These are phyloP conservation scores for Pythium guiyangense DNA, from an alignment of 352 stramenopile species.

Conservation along the genomic window DNA sequence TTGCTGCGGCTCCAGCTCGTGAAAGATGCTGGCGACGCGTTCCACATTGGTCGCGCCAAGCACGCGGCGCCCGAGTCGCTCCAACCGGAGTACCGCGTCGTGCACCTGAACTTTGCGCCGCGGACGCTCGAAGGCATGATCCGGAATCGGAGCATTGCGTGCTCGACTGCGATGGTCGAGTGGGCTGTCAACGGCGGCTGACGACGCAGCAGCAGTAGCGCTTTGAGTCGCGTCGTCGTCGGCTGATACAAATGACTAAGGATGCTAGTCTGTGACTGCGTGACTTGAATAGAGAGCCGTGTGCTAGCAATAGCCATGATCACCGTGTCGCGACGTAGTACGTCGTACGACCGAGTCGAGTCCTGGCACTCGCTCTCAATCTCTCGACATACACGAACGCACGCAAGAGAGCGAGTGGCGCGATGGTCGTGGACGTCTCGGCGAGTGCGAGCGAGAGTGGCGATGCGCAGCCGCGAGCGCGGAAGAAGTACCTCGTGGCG, in stretches of 20 bases:
- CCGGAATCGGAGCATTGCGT: slow-evolving; percentile 63
- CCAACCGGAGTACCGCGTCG: slow-evolving; percentile 69
- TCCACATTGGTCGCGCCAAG: slow-evolving; percentile 53
- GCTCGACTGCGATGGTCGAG: slow-evolving; percentile 66
- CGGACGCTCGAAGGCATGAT: slow-evolving; percentile 72
- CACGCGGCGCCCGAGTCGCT: slow-evolving; percentile 35
- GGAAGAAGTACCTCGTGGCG: slow-evolving; percentile 28
- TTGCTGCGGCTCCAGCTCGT: slow-evolving; percentile 66
- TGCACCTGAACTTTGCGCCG: slow-evolving; percentile 70
- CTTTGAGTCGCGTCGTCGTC: too few species aligned
- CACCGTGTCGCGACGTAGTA: too few species aligned
- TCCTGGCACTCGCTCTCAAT: too few species aligned
- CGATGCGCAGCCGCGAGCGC: neutral
- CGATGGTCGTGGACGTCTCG: slow-evolving; percentile 4
- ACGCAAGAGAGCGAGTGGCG: too few species aligned
- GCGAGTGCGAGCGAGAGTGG: slow-evolving; percentile 4
- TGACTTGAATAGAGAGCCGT: too few species aligned
- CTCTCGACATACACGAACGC: too few species aligned
- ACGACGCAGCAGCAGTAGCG: neutral
- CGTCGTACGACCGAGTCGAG: too few species aligned
- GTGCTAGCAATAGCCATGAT: too few species aligned
- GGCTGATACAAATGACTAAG: too few species aligned
- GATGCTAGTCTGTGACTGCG: too few species aligned
- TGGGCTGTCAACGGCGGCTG: slow-evolving; percentile 60
- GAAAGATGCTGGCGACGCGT: slow-evolving; percentile 69